Conservation (phyloP, 768 basidiomycete species). For the Phlebiopsis gigantea region DNA sequence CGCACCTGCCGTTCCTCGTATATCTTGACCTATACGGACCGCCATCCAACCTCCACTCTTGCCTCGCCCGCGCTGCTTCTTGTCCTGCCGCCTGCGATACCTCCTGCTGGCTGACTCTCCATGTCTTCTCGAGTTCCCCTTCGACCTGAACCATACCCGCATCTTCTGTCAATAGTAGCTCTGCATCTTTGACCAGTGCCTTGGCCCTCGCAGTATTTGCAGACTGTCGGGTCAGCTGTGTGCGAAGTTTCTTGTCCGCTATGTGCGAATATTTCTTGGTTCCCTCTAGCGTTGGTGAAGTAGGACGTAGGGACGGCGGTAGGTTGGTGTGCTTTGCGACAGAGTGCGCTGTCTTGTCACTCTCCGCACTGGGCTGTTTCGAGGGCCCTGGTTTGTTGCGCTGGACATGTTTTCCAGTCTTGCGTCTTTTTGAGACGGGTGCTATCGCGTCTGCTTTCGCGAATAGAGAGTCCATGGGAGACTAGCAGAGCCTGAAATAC, state of each 20-base stretch:
- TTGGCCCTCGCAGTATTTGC: conserved; percentile 58
- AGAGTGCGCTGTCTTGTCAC: conserved; percentile 19
- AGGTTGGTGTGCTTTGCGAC: conserved; percentile 41
- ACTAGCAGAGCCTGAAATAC: background rate
- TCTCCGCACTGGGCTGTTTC: conserved; percentile 6
- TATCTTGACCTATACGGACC: conserved; percentile 84
- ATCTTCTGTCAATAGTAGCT: conserved; percentile 64
- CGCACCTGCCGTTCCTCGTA: conserved; percentile 85
- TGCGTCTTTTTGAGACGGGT: conserved; percentile 35
- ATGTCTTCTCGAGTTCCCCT: conserved; percentile 80
- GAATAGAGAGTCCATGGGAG: conserved; percentile 64
- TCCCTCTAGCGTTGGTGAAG: conserved; percentile 40
- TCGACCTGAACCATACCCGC: conserved; percentile 73
- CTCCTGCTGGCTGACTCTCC: conserved; percentile 81
- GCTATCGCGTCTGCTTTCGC: conserved; percentile 60
- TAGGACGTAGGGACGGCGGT: conserved; percentile 63
- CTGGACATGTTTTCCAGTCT: conserved; percentile 14
- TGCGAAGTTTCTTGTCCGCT: conserved; percentile 70
- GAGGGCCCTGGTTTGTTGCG: conserved; percentile 12
- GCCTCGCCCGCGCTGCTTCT: conserved; percentile 72
- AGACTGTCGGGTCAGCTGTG: conserved; percentile 58
- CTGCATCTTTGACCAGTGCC: conserved; percentile 62
- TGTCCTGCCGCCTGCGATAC: conserved; percentile 59
- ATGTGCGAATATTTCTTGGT: conserved; percentile 55
- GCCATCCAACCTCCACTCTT: conserved; percentile 77